Percentiles rank a stretch among this genome's conserved stretches.
Conservation (phyloP, 192 early-diverging fungal species). For the Umbelopsis isabellina region DNA sequence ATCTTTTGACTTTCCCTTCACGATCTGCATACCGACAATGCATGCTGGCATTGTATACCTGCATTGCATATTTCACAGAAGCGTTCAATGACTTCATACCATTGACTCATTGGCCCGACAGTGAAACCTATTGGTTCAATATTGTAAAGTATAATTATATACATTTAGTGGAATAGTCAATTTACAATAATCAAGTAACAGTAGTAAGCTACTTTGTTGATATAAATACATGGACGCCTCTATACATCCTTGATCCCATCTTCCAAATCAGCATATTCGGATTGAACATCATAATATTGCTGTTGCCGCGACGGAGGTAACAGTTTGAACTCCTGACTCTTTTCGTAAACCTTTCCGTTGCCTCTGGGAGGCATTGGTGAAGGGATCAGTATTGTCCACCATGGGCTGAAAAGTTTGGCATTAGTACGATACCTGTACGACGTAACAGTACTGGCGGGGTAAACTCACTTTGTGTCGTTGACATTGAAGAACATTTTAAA, state of each 20-base stretch:
- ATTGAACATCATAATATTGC: slow-evolving; percentile 26
- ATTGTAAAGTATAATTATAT: no score
- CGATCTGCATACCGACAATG: no score
- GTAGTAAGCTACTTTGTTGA: neutral
- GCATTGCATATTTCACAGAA: no score
- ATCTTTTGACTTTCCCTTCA: no score
- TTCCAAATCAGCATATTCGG: slow-evolving; percentile 34
- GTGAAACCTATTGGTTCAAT: no score
- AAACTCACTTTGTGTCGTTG: slow-evolving; percentile 49
- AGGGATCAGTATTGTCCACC: slow-evolving; percentile 55
- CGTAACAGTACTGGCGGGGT: neutral
- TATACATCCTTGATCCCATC: slow-evolving; percentile 38
- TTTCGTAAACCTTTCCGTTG: slow-evolving; percentile 33
- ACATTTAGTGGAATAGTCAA: neutral
- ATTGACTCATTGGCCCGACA: no score
- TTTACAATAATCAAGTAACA: neutral
- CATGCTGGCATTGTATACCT: no score
- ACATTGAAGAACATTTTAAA: slow-evolving; percentile 57
- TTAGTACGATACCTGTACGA: neutral
- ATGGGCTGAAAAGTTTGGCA: slow-evolving; percentile 40
- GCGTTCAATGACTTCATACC: no score
- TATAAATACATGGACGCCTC: slow-evolving; percentile 12
- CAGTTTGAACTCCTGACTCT: slow-evolving; percentile 38
- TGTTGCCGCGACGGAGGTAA: slow-evolving; percentile 29
- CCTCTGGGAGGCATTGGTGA: slow-evolving; percentile 53